Evolutionary conservation across 441 rosid species (phyloP).

Genomic region (Euphorbia schlechtendalii): DNA sequence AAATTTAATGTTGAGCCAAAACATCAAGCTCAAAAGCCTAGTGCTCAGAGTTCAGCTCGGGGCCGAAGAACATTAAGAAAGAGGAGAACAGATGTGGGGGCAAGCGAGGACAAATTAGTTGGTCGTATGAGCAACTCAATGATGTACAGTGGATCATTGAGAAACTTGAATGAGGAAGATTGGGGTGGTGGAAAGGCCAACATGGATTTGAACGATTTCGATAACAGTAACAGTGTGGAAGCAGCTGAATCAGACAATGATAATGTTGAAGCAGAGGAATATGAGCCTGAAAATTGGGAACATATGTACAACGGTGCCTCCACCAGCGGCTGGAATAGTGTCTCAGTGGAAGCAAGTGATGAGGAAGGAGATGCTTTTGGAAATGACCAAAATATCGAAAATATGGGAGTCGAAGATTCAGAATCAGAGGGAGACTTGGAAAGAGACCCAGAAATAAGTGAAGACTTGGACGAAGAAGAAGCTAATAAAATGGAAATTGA

Average conservation of each 20-base stretch:
- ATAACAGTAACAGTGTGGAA: conserved; percentile 52
- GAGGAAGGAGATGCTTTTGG: conserved; percentile 47
- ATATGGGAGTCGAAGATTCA: conserved; percentile 28
- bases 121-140: conserved; percentile 29
- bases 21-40: conserved; percentile 28
- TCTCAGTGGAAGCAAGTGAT: conserved; percentile 43
- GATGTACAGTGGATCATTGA: conserved; percentile 26
- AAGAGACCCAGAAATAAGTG: conserved; percentile 37
- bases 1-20: no score
- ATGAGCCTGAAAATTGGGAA: conserved; percentile 56
- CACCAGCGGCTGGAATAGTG: conserved; percentile 44
- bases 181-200: conserved; percentile 46
- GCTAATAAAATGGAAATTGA: conserved; percentile 28
- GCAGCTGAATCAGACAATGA: conserved; percentile 70
- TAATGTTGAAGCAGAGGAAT: conserved; percentile 47
- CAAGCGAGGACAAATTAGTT: conserved; percentile 27
- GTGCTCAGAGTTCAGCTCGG: conserved; percentile 44
- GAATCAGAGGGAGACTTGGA: conserved; percentile 45
- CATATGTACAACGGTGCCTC: conserved; percentile 26
- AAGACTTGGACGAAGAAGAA: conserved; percentile 45
- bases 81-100: conserved; percentile 55
- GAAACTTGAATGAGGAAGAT: conserved; percentile 45
- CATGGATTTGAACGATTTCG: conserved; percentile 38
- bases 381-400: no score
- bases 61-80: conserved; percentile 76